Percentiles rank a stretch among this genome's conserved stretches.
These are phyloP conservation scores for Bipolaris bicolor DNA, from an alignment of 2,329 filamentous ascomycete genomes.

Conservation along the genomic window DNA sequence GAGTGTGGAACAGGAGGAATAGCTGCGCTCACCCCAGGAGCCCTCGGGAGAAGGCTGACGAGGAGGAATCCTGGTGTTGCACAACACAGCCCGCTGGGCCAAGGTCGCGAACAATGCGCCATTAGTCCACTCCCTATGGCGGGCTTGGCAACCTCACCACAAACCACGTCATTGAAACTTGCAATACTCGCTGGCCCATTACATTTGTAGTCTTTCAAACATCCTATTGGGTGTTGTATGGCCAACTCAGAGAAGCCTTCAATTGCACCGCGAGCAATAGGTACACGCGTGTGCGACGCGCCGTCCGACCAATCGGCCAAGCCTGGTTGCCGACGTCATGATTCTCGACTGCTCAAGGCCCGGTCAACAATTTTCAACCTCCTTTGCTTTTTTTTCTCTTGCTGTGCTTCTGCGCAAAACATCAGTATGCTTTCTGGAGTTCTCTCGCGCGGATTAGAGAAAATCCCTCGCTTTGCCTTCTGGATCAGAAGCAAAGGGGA, in stretches of 20 bases:
- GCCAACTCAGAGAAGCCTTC: background rate
- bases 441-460: no score
- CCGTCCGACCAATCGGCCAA: conserved; percentile 8
- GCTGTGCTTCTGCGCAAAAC: background rate
- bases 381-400: background rate
- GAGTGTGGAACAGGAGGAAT: background rate
- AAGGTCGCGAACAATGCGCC: conserved; percentile 4
- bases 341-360: background rate
- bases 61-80: conserved; percentile 4
- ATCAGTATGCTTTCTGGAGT: background rate
- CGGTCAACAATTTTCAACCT: conserved; percentile 1
- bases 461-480: no score
- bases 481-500: no score
- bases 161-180: background rate
- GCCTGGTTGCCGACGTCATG: conserved; percentile 3
- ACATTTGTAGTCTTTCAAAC: background rate
- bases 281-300: conserved; percentile 1
- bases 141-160: background rate
- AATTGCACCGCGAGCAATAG: background rate
- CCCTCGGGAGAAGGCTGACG: conserved; percentile 8
- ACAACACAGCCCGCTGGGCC: conserved; percentile 6
- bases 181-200: background rate
- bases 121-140: background rate
- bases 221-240: background rate
- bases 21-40: conserved; percentile 8